Evolutionary conservation across 1,284 basidiomycete genomes (phyloP).

Genomic region (Rhodotorula sp.): DNA sequence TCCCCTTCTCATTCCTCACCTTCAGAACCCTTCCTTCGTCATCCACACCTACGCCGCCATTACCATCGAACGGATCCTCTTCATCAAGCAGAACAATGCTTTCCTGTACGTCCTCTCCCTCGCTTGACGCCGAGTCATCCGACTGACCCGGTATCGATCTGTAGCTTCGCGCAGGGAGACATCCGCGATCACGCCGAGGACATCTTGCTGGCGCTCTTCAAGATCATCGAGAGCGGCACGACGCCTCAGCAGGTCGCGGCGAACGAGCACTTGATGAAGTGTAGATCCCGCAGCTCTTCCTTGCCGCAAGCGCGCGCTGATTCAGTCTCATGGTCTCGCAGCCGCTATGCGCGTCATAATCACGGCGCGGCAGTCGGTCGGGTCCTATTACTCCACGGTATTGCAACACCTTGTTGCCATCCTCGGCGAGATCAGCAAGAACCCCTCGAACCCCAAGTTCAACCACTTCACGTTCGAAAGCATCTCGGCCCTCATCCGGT

Average conservation of each 20-base stretch:
- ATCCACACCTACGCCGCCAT: constrained; percentile 53
- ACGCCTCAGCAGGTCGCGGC: constrained; percentile 93
- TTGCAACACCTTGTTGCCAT: constrained; percentile 76
- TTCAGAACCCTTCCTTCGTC: constrained; percentile 53
- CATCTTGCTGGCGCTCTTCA: constrained; percentile 73
- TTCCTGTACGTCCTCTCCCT: constrained; percentile 58
- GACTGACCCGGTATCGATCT: neutral
- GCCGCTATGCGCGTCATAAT: constrained; percentile 91
- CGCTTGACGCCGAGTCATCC: neutral
- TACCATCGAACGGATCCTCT: constrained; percentile 58
- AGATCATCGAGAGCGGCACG: constrained; percentile 74
- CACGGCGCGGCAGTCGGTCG: constrained; percentile 76
- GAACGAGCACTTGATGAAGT: constrained; percentile 98
- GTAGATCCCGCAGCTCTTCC: constrained; percentile 54
- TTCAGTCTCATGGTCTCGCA: constrained; percentile 45
- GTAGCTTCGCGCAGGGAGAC: constrained; percentile 79
- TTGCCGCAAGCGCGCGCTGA: neutral
- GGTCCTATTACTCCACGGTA: constrained; percentile 64
- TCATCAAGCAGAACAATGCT: constrained; percentile 73
- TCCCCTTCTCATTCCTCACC: constrained; percentile 80
- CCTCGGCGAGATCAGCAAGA: constrained; percentile 82
- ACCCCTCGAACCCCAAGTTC: constrained; percentile 95
- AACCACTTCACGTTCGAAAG: constrained; percentile 97
- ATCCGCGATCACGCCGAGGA: constrained; percentile 75
- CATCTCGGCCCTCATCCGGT: constrained; percentile 85